Evolutionary conservation across 1,284 basidiomycete species (phyloP).

Genomic region (Austroboletus rostrupii): DNA sequence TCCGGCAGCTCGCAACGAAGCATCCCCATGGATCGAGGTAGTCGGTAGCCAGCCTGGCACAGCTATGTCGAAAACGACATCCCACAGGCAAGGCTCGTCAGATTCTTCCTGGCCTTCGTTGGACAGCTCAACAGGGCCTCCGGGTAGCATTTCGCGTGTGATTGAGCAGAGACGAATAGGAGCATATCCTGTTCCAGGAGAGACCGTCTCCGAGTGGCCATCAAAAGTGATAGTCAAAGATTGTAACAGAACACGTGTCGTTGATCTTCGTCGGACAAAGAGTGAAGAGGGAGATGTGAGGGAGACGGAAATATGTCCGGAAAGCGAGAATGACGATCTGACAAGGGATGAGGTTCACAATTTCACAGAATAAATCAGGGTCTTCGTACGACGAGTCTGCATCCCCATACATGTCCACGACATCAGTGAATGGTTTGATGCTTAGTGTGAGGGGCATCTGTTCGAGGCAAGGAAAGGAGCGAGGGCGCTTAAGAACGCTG

Average conservation of each 20-base stretch:
- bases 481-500: not conserved
- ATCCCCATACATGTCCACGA: constrained; percentile 64
- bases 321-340: constrained; percentile 74
- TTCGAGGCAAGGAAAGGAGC: constrained; percentile 4
- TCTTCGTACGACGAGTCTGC: constrained; percentile 59
- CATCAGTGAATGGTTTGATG: constrained; percentile 51
- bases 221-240: constrained; percentile 72
- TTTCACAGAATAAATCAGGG: constrained; percentile 1
- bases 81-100: constrained; percentile 57
- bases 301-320: constrained; percentile 64
- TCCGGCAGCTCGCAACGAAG: constrained; percentile 40
- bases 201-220: constrained; percentile 67
- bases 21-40: constrained; percentile 45
- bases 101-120: constrained; percentile 58
- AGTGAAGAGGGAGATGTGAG: constrained; percentile 48
- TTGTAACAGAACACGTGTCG: constrained; percentile 50
- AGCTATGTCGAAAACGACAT: constrained; percentile 65
- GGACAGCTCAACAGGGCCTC: constrained; percentile 52
- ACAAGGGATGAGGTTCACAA: constrained; percentile 6
- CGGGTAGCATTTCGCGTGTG: constrained; percentile 54
- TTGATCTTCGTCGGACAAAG: constrained; percentile 45
- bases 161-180: constrained; percentile 62
- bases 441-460: constrained; percentile 61
- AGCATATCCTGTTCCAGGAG: constrained; percentile 56
- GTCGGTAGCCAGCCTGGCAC: constrained; percentile 77